Conservation (phyloP, 371 early-diverging fungal species). For the Mortierella sp. region DNA sequence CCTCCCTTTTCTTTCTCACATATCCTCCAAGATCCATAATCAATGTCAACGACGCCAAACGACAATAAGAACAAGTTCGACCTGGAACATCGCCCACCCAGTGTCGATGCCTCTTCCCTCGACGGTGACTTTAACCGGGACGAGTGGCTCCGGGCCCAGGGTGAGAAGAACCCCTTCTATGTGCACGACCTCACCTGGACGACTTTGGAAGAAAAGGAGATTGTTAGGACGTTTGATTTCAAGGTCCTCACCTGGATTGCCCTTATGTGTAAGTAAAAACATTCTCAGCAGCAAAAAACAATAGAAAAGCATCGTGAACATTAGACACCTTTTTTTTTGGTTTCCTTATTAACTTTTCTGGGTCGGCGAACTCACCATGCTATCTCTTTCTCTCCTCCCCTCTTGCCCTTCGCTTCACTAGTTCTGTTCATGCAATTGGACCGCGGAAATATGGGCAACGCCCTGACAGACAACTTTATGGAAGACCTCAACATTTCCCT, state of each 20-base stretch:
- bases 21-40: not conserved
- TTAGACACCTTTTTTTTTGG: too few relatives aligned
- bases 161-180: slow-evolving; percentile 50
- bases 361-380: not conserved
- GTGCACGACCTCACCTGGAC: slow-evolving; percentile 58
- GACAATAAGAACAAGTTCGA: slow-evolving; percentile 27
- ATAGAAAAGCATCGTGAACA: too few relatives aligned
- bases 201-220: slow-evolving; percentile 49
- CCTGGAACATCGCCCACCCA: slow-evolving; percentile 14
- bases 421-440: slow-evolving; percentile 61
- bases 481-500: slow-evolving; percentile 58
- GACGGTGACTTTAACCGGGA: slow-evolving; percentile 12
- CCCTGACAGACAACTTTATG: slow-evolving; percentile 61
- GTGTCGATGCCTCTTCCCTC: slow-evolving; percentile 17
- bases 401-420: not conserved
- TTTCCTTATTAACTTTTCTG: not conserved
- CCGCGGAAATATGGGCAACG: slow-evolving; percentile 60
- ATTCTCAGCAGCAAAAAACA: not conserved
- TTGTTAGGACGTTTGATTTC: slow-evolving; percentile 54
- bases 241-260: slow-evolving; percentile 50
- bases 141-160: slow-evolving; percentile 30
- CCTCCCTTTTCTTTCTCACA: not conserved
- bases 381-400: not conserved
- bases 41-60: not conserved
- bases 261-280: slow-evolving; percentile 47